These are phyloP conservation scores for Exserohilum turcica DNA, from an alignment of 2,329 filamentous ascomycete genomes.

Conservation along the genomic window DNA sequence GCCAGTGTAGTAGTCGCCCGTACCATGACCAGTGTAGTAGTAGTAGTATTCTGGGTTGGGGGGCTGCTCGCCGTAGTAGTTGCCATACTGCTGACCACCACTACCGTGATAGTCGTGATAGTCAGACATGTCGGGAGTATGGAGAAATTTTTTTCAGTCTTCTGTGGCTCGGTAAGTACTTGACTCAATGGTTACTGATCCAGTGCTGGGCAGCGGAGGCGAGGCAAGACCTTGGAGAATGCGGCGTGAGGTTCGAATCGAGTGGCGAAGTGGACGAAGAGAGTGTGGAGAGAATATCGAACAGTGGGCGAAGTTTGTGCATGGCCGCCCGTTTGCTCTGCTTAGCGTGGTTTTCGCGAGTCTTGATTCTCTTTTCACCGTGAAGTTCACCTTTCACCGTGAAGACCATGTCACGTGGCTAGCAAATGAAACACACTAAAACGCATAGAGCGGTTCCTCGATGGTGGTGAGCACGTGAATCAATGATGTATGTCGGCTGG, in stretches of 20 bases:
- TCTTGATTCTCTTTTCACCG: not conserved
- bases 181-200: not conserved
- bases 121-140: not conserved
- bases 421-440: too few relatives aligned
- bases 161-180: not conserved
- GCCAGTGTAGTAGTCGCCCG: too few relatives aligned
- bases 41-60: not conserved
- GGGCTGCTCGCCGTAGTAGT: not conserved
- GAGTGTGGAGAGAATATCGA: not conserved
- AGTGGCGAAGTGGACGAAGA: not conserved
- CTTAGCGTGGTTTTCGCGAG: not conserved
- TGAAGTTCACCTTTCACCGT: not conserved
- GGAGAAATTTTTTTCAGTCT: not conserved
- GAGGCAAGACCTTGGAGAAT: not conserved
- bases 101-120: not conserved
- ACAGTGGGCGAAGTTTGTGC: not conserved
- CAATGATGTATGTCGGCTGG: too few relatives aligned
- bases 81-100: not conserved
- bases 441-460: too few relatives aligned
- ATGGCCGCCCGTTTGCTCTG: not conserved
- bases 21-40: not conserved
- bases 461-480: too few relatives aligned
- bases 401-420: not conserved
- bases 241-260: not conserved
- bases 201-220: not conserved